phyloP scores from a whole-genome alignment of 208 protist species.

The Leishmania amazonensis region DNA sequence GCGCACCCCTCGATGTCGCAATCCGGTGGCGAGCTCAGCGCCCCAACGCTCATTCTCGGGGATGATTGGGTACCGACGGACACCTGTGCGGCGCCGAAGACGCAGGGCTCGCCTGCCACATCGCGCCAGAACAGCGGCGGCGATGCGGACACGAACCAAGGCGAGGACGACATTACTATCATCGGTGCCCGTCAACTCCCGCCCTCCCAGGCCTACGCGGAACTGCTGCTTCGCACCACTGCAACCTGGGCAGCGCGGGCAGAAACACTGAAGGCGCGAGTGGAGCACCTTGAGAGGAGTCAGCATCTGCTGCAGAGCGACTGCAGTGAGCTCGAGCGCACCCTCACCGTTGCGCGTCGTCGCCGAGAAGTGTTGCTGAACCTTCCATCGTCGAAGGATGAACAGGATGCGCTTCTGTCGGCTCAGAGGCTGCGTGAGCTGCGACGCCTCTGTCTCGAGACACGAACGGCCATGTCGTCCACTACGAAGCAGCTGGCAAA shows the following conservation, averaged over 20 bases:
- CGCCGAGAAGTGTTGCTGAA: conserved; percentile 48
- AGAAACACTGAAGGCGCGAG: conserved; percentile 39
- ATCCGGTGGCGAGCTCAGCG: not conserved
- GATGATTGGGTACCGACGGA: not conserved
- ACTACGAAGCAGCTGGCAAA: conserved; percentile 55
- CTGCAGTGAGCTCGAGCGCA: conserved; percentile 46
- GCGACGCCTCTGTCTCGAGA: conserved; percentile 47
- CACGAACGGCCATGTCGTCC: conserved; percentile 36
- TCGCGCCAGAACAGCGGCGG: not conserved
- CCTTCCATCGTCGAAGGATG: conserved; percentile 14
- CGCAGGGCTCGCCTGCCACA: not conserved
- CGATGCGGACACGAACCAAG: conserved; percentile 4
- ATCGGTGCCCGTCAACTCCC: conserved; percentile 46
- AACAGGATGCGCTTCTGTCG: conserved; percentile 8
- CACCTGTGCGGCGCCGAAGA: not conserved
- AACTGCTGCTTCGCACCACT: conserved; percentile 41
- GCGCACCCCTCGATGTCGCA: not conserved
- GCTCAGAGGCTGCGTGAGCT: conserved; percentile 50
- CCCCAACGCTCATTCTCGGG: not conserved
- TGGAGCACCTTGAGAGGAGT: conserved; percentile 40
- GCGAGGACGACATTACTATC: conserved; percentile 43
- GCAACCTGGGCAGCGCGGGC: conserved; percentile 37
- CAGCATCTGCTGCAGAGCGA: conserved; percentile 65
- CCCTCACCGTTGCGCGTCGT: conserved; percentile 33
- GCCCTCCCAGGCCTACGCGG: conserved; percentile 51